These are phyloP conservation scores for Tetrapisispora arboricola DNA, from an alignment of 805 yeast species.

Conservation along the genomic window DNA sequence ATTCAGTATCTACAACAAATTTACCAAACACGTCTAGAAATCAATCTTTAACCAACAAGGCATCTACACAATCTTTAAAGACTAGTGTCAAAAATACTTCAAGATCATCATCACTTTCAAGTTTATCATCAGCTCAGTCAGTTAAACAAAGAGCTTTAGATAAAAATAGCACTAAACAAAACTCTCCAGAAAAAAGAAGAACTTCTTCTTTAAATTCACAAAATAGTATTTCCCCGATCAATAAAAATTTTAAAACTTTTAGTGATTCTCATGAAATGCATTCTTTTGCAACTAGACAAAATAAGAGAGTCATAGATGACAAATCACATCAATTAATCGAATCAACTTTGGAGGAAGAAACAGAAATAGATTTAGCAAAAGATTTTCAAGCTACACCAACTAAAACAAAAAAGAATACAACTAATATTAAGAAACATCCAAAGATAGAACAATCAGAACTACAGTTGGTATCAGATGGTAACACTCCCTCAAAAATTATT, in stretches of 20 bases:
- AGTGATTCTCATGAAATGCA: constrained; percentile 2
- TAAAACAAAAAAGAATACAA: neutral
- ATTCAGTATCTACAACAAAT: constrained; percentile 10
- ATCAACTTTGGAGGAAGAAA: constrained; percentile 19
- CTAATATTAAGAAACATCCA: neutral
- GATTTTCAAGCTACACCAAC: constrained; percentile 5
- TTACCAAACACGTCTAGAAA: neutral
- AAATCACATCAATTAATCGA: constrained; percentile 13
- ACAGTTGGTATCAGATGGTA: neutral
- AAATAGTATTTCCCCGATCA: neutral
- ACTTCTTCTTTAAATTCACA: constrained; percentile 7
- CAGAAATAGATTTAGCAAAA: constrained; percentile 15
- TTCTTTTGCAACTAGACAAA: neutral
- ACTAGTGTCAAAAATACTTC: neutral
- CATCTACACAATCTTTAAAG: constrained; percentile 7
- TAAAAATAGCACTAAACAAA: neutral
- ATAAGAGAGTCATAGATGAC: neutral
- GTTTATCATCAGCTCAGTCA: neutral
- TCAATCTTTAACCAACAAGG: constrained; percentile 4
- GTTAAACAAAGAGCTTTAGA: neutral
- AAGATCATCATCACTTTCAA: neutral
- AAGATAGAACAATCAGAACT: neutral
- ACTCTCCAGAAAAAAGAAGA: constrained; percentile 4
- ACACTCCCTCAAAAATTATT: neutral
- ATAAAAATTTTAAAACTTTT: neutral